phyloP scores from a whole-genome alignment of 1,284 basidiomycete species.

The Tetrapyrgos nigripes region DNA sequence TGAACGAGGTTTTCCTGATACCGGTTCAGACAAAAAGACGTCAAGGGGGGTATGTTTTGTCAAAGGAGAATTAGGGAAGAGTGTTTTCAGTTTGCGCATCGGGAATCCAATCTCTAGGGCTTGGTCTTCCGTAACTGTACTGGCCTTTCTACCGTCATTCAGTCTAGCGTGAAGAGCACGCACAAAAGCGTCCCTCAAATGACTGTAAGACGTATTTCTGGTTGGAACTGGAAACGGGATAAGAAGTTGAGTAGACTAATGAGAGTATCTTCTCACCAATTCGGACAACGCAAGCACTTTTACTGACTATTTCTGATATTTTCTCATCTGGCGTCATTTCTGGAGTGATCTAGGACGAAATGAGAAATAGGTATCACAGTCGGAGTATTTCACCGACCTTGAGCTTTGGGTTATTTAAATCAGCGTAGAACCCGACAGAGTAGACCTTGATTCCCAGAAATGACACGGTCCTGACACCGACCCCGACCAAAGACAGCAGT shows the following conservation, averaged over 20 bases:
- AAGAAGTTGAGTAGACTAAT: slow-evolving; percentile 3
- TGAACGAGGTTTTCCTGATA: slow-evolving; percentile 52
- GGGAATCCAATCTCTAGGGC: slow-evolving; percentile 64
- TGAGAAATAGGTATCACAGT: neutral
- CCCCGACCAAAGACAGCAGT: slow-evolving; percentile 73
- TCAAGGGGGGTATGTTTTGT: slow-evolving; percentile 72
- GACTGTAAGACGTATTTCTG: slow-evolving; percentile 80
- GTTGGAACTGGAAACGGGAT: slow-evolving; percentile 68
- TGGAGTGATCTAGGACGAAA: neutral
- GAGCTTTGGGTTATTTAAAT: slow-evolving; percentile 67
- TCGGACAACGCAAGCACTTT: slow-evolving; percentile 75
- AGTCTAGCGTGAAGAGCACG: slow-evolving; percentile 77
- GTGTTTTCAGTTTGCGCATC: slow-evolving; percentile 73
- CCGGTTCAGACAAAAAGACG: slow-evolving; percentile 66
- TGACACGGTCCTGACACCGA: slow-evolving; percentile 86
- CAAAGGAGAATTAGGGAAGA: slow-evolving; percentile 75
- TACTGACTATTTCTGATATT: slow-evolving; percentile 69
- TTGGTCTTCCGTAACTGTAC: slow-evolving; percentile 60
- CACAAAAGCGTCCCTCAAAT: slow-evolving; percentile 87
- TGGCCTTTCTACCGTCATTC: slow-evolving; percentile 56
- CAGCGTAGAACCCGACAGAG: slow-evolving; percentile 86
- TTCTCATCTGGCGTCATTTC: slow-evolving; percentile 69
- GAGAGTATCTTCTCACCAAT: slow-evolving; percentile 57
- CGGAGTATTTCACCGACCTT: slow-evolving; percentile 42
- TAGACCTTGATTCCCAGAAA: slow-evolving; percentile 87